Evolutionary conservation across 2,329 filamentous ascomycete genomes (phyloP).

Genomic region (Tolypocladium sp.): DNA sequence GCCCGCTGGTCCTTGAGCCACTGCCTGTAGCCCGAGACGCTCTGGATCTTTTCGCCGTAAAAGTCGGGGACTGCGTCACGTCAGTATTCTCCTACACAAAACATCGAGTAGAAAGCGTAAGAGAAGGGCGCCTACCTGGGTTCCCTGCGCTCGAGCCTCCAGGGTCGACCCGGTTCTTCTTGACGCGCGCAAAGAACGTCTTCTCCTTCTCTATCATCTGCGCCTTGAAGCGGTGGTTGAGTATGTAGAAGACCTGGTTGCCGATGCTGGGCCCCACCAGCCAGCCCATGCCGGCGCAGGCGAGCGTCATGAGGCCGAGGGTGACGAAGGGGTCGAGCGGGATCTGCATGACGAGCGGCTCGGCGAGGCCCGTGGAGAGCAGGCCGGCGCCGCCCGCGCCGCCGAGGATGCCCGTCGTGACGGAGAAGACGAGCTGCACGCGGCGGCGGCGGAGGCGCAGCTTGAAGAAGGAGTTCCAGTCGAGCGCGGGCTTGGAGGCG

Average conservation of each 20-base stretch:
- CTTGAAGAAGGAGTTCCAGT: conserved; percentile 91
- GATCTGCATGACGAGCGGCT: conserved; percentile 59
- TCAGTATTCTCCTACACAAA: conserved; percentile 7
- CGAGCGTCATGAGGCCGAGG: conserved; percentile 69
- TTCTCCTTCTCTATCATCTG: conserved; percentile 85
- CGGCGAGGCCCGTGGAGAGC: conserved; percentile 62
- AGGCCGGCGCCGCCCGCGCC: conserved; percentile 56
- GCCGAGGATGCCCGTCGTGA: conserved; percentile 52
- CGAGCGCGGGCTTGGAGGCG: conserved; percentile 29
- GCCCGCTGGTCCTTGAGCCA: conserved; percentile 98
- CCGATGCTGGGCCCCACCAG: conserved; percentile 76
- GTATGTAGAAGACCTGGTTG: conserved; percentile 66
- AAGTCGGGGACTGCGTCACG: conserved; percentile 70
- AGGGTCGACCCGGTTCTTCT: conserved; percentile 86
- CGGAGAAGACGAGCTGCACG: conserved; percentile 72
- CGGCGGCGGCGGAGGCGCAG: conserved; percentile 78
- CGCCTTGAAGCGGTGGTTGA: conserved; percentile 60
- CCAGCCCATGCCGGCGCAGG: conserved; percentile 78
- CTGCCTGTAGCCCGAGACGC: conserved; percentile 80
- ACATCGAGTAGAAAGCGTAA: not conserved
- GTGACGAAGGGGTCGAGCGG: conserved; percentile 84
- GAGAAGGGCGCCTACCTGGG: conserved; percentile 43
- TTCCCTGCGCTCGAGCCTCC: conserved; percentile 82
- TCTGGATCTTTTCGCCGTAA: conserved; percentile 97
- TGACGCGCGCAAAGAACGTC: conserved; percentile 86